phyloP scores from a whole-genome alignment of 768 basidiomycete genomes.

The Melanogaster broomeanus region DNA sequence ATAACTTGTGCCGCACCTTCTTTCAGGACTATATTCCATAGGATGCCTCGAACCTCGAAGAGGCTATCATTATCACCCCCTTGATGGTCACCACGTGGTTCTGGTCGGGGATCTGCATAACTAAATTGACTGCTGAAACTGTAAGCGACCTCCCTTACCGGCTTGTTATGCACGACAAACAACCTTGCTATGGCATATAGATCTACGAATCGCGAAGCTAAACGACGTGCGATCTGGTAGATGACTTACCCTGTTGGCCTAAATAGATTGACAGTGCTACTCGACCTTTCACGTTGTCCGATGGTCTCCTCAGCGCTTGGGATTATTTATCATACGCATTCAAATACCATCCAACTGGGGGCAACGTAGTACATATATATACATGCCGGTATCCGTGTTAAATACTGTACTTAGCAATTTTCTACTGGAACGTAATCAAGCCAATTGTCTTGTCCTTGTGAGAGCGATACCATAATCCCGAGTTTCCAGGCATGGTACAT shows the following conservation, averaged over 20 bases:
- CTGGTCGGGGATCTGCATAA: background rate
- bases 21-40: no score
- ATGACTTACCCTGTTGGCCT: background rate
- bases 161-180: background rate
- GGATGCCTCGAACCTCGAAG: no score
- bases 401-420: no score
- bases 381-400: no score
- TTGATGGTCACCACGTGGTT: background rate
- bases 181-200: background rate
- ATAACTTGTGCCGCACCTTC: background rate
- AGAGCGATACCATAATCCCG: no score
- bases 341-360: conserved; percentile 1
- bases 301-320: background rate
- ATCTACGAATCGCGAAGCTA: no score
- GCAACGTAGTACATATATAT: no score
- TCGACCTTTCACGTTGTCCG: background rate
- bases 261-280: background rate
- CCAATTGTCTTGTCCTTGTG: no score
- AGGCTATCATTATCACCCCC: no score
- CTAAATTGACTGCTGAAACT: background rate
- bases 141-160: background rate
- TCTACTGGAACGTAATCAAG: no score
- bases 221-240: no score
- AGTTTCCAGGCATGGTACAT: no score
- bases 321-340: background rate